Evolutionary conservation across 495 filamentous ascomycete species (phyloP), one percentile per base, ranked within the genome.

Genomic region (Penicillium robsamsonii): DNA sequence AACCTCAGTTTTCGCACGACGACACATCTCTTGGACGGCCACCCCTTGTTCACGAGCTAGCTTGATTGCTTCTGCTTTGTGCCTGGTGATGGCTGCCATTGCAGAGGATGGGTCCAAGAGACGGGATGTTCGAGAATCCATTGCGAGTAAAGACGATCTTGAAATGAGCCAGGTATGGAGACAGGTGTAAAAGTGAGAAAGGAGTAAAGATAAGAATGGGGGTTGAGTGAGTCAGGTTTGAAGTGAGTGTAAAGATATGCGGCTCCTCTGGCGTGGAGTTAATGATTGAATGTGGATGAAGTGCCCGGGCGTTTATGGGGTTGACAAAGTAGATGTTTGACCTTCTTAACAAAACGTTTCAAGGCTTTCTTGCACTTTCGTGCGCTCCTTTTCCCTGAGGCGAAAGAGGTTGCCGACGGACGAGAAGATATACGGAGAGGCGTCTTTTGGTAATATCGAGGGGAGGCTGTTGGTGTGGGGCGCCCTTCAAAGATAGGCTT

Each of bases 11-110:
- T 78, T 77, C 17, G 75, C 75, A 44, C 75, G 64, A 31, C 73
- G 73, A 52, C 77, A 75, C 74, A 77, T 79, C 55, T 79, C 78
- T 25, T 72, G 63, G 6, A 81, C 78, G 0, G 78, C 77, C 27
- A 57, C 57, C 35, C 71, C 72, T 65, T 82, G 78, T 59, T 79
- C 75, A 50, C 78, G 70, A 0, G 78, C 79, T 13, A 81, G 63
- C 50, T 69, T 75, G n/a, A 78, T 78, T 10, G 78, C 76, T 50
- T 78, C 72, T 10, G 65, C 70, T 47, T 79, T 79, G 60, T 79
- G 77, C 51, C 74, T 74, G 17, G 78, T 79, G 51, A 80, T 74
- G 12, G 75, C 71, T 40, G 75, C 74, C 69, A 79, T 67, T 24
- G 77, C 72, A 43, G 76, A 72, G 55, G 74, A 72, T 37, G 77